Percentiles rank a stretch among this genome's conserved stretches.
Evolutionary conservation across 257 asterid species (phyloP).

Genomic region (Lavandula angustifolia): DNA sequence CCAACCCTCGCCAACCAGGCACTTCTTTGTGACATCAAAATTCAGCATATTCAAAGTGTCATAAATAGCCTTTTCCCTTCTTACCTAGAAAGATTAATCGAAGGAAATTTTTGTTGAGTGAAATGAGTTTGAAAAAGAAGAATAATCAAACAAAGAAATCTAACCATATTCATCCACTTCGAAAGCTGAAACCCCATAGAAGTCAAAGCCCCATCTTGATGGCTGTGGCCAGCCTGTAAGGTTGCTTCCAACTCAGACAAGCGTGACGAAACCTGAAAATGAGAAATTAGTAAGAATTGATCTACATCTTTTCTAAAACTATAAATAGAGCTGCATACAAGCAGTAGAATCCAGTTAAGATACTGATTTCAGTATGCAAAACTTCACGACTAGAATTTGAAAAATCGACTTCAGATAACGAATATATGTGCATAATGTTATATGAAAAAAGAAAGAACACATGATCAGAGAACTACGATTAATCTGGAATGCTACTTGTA

Average conservation of each 20-base stretch:
- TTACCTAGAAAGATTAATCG: slow-evolving; percentile 61
- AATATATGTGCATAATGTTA: slow-evolving; percentile 2
- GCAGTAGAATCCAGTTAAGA: slow-evolving; percentile 19
- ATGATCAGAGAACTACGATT: background rate
- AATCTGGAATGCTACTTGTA: background rate
- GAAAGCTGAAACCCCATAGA: slow-evolving; percentile 76
- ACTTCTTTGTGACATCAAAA: slow-evolving; percentile 93
- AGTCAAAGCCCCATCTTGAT: slow-evolving; percentile 73
- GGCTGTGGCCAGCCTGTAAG: slow-evolving; percentile 85
- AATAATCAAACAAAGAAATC: slow-evolving; percentile 24
- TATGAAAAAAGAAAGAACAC: background rate
- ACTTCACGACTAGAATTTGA: slow-evolving; percentile 11
- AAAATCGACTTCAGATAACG: background rate
- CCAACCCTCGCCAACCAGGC: slow-evolving; percentile 98
- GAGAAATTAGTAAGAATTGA: slow-evolving; percentile 24
- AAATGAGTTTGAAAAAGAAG: slow-evolving; percentile 17
- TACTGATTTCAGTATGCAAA: background rate
- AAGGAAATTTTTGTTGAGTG: slow-evolving; percentile 27
- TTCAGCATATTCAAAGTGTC: slow-evolving; percentile 88
- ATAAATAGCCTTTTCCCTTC: slow-evolving; percentile 84
- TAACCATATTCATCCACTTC: slow-evolving; percentile 84
- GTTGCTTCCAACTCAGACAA: slow-evolving; percentile 90
- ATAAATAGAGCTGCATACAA: slow-evolving; percentile 20
- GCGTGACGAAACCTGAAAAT: slow-evolving; percentile 76
- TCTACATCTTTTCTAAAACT: slow-evolving; percentile 7